Evolutionary conservation across 1,284 basidiomycete species (phyloP).

Genomic region (Fomes fomentarius): DNA sequence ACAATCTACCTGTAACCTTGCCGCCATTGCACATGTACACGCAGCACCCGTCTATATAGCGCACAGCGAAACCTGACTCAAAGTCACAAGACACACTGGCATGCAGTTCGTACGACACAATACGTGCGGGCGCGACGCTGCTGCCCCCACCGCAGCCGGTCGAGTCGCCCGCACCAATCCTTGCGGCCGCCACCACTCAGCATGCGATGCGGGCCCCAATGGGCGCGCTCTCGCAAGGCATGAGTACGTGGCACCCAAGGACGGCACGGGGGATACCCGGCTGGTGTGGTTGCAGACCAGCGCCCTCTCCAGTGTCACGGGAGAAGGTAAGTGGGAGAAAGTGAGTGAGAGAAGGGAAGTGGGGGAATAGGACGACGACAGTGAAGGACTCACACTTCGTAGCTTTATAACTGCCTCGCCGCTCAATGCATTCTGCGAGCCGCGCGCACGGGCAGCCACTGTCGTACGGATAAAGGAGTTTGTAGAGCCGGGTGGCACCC

Average conservation of each 20-base stretch:
- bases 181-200: slow-evolving; percentile 35
- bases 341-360: neutral
- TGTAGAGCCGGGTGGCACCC: too few species aligned
- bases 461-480: too few species aligned
- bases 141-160: slow-evolving; percentile 10
- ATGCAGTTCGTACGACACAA: too few species aligned
- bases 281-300: slow-evolving; percentile 7
- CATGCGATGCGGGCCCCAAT: slow-evolving; percentile 16
- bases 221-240: slow-evolving; percentile 19
- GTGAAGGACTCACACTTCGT: too few species aligned
- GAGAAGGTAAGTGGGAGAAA: neutral
- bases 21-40: too few species aligned
- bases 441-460: too few species aligned
- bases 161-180: slow-evolving; percentile 32
- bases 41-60: too few species aligned
- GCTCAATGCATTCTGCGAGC: too few species aligned
- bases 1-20: too few species aligned
- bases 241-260: slow-evolving; percentile 25
- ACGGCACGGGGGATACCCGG: slow-evolving; percentile 23
- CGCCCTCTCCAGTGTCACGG: neutral
- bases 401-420: too few species aligned
- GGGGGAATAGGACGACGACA: neutral
- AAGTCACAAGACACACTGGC: too few species aligned
- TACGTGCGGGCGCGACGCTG: neutral
- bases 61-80: too few species aligned